Evolutionary conservation across 257 asterid genomes (phyloP), one percentile per base, ranked within the genome.

Genomic region (Capsicum chinense): DNA sequence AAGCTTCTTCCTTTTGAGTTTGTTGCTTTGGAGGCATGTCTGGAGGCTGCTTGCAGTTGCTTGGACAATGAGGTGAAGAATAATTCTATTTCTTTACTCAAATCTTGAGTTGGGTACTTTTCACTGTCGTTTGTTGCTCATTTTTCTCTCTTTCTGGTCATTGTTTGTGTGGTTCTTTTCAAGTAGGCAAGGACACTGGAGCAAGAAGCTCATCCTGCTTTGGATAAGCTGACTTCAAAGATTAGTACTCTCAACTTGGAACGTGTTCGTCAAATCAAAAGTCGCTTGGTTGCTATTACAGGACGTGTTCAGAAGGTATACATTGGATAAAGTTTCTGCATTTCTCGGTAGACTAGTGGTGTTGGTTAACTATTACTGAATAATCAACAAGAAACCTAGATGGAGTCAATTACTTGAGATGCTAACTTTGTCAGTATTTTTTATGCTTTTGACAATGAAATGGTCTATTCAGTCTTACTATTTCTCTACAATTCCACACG

Each of bases 281-380:
- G 99, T 71, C 97, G 98, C 5, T 85, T 96, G 88, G 98, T 96
- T 88, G 98, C 99, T 81, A 94, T 96, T 85, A 93, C 98, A 26
- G 98, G 98, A 48, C 99, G 99, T 56, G 98, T 96, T 83, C 99
- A 96, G 84, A 96, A 96, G 99, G 99, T 95, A 84, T 74, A 14
- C 15, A 54, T 35, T 78, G 12, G 82, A 54, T 78, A 56, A 54
- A 78, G 64, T 21, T 50, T 21, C 66, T 79, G 79, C 79, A 83
- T 83, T 33, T 78, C 82, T 78, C 8, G 42, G 82, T 78, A 52
- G 33, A 16, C 82, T 54, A 54, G 6, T 3, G 9, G 33, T 76
- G 26, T 21, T 54, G 81, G 48, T 76, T 76, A 54, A 14, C 26
- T 26, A 39, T 76, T 76, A 15, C 60, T 76, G 26, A 76, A 52